Base-by-base conservation (phyloP, 768 basidiomycete species). In the Serpula lacrymans region DNA sequence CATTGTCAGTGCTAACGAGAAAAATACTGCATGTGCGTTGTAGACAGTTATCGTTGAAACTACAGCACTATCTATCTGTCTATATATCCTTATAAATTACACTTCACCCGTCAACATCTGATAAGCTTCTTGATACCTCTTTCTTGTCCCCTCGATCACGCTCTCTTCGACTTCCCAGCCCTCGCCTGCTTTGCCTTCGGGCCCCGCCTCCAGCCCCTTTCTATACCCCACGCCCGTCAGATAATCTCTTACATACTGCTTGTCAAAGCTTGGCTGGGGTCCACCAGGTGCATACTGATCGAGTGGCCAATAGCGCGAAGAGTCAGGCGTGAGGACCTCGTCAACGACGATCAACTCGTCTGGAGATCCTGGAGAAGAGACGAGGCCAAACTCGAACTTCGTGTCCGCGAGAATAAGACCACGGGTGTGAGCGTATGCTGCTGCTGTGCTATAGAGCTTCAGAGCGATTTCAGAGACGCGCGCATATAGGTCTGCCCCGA, bases 341-440 rank as follows among this genome's bases (percentile, higher is more conserved):
- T 99, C 96, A 50, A 98, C 84, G 34, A 98, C 77, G 47, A 95
- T 88, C 17, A 97, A 70, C 18, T 77, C 63, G 62, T 70, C 51
- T 58, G 58, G 5, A 51, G 50, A 53, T 25, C 49, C 50, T 7
- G 54, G 41, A 8, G 63, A 28, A 6, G 67, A 62, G 34, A 92
- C 54, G 31, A 97, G 77, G 5, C 96, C 96, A 55, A 99, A 99
- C 67, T 98, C 96, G 62, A 98, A 97, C 61, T 99, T 99, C 28
- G 94, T 98, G 63, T 99, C 95, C 17, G 93, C 96, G 31, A 99
- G 82, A 53, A 98, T 96, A 42, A 98, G 71, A 13, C 91, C 94
- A 4, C 80, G 75, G 5, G 75, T 70, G 20, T 70, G 65, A 7
- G 91, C 88, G 53, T 90, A 78, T 20, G 69, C 75, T 1, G 89